These are phyloP conservation scores for Brettanomyces bruxellensis DNA, from an alignment of 805 yeast species.

Conservation along the genomic window DNA sequence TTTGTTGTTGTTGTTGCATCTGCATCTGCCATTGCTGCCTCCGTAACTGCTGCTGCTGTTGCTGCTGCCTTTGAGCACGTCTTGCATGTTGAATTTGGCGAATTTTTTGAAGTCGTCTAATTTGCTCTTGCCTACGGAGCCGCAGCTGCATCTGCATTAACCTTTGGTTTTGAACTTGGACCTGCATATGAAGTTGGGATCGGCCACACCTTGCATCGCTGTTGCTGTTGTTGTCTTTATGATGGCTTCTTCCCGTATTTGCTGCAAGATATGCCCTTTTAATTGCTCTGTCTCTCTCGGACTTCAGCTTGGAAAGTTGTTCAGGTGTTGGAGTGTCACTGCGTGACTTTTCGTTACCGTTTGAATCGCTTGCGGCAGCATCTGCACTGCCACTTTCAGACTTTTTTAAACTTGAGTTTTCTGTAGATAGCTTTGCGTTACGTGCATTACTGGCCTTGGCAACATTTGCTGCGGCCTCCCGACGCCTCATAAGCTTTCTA, in stretches of 20 bases:
- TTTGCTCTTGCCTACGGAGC: conserved; percentile 2
- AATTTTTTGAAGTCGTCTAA: conserved; percentile 2
- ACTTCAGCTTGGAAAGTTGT: conserved; percentile 74
- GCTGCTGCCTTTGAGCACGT: conserved; percentile 31
- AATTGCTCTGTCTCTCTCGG: conserved; percentile 76
- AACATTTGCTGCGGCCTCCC: conserved; percentile 42
- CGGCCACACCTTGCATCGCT: neutral
- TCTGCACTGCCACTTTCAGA: neutral
- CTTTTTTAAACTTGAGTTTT: neutral
- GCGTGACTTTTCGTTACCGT: neutral
- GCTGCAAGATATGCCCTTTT: conserved; percentile 54
- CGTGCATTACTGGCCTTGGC: conserved; percentile 15
- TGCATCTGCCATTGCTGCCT: conserved; percentile 10
- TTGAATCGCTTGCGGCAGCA: neutral
- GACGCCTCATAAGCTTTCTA: conserved; percentile 78
- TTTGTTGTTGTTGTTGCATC: conserved; percentile 5
- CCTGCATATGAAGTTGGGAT: neutral
- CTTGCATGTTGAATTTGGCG: conserved; percentile 21
- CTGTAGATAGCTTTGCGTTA: neutral
- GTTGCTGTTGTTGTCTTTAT: neutral
- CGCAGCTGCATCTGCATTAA: conserved; percentile 5
- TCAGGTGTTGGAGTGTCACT: conserved; percentile 66
- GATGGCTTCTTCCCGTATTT: neutral
- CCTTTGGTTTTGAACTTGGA: conserved; percentile 1
- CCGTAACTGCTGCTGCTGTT: conserved; percentile 19